These are phyloP conservation scores for Nicotiana otophora DNA, from an alignment of 257 asterid genomes.

Conservation along the genomic window DNA sequence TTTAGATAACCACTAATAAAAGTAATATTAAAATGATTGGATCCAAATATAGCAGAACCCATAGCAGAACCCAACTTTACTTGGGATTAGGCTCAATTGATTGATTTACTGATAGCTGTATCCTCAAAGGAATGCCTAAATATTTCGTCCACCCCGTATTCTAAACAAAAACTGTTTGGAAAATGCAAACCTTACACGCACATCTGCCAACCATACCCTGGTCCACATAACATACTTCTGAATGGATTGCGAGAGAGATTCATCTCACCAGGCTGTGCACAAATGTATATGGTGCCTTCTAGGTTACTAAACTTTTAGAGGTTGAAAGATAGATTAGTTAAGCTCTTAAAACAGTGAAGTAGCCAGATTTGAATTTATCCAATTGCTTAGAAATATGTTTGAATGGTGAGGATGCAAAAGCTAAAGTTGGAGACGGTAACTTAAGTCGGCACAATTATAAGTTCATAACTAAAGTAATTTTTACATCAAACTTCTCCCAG, in stretches of 20 bases:
- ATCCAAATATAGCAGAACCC: background rate
- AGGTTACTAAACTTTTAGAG: background rate
- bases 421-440: slow-evolving; percentile 4
- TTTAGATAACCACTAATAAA: background rate
- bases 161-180: background rate
- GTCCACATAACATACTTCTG: background rate
- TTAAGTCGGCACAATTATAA: background rate
- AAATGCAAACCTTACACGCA: background rate
- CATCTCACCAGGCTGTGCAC: background rate
- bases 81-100: background rate
- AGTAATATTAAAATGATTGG: background rate
- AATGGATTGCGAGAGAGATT: background rate
- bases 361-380: background rate
- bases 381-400: background rate
- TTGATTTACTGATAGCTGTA: background rate
- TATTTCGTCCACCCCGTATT: background rate
- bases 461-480: background rate
- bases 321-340: background rate
- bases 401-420: background rate
- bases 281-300: background rate
- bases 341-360: background rate
- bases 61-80: background rate
- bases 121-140: background rate
- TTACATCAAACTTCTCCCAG: background rate
- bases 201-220: background rate